These are phyloP conservation scores for Purpureocillium takamizusanense DNA, from an alignment of 2,329 filamentous ascomycete species.

Conservation along the genomic window DNA sequence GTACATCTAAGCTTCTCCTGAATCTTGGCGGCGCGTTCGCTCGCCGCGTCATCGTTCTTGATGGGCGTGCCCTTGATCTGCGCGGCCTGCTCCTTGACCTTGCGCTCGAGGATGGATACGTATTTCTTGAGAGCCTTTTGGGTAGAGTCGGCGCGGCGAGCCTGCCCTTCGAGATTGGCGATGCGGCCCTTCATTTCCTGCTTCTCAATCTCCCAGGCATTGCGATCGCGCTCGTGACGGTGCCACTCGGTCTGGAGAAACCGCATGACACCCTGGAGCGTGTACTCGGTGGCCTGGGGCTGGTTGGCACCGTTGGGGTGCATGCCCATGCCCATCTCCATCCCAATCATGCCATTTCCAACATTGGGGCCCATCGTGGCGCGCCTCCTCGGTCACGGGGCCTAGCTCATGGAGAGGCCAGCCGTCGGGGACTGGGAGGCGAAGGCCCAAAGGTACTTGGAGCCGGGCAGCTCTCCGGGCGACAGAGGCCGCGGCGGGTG, in stretches of 20 bases:
- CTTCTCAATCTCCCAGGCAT: conserved; percentile 97
- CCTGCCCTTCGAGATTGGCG: conserved; percentile 84
- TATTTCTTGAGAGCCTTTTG: conserved; percentile 88
- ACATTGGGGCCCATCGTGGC: conserved; percentile 32
- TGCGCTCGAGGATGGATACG: conserved; percentile 79
- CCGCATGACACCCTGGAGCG: conserved; percentile 81
- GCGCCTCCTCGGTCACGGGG: conserved; percentile 22
- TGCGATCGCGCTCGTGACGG: conserved; percentile 91
- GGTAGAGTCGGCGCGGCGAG: conserved; percentile 75
- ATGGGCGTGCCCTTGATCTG: conserved; percentile 49
- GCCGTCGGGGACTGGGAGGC: background rate
- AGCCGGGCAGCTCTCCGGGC: too few species aligned
- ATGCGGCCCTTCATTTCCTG: conserved; percentile 99
- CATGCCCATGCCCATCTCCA: conserved; percentile 36
- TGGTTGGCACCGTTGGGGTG: conserved; percentile 37
- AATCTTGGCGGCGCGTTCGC: conserved; percentile 43
- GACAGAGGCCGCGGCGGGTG: too few species aligned
- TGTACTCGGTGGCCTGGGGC: conserved; percentile 53
- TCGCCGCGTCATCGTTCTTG: conserved; percentile 34
- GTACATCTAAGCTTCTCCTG: conserved; percentile 48
- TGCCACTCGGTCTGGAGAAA: conserved; percentile 99
- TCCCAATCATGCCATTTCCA: conserved; percentile 35
- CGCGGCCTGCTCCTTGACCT: conserved; percentile 72
- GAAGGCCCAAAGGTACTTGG: too few species aligned
- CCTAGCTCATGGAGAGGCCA: conserved; percentile 27